A percentile compares a stretch with the other conserved stretches of the same genome.
Evolutionary conservation across 306 rosid genomes (phyloP).

Genomic region (Cicer judaicum): DNA sequence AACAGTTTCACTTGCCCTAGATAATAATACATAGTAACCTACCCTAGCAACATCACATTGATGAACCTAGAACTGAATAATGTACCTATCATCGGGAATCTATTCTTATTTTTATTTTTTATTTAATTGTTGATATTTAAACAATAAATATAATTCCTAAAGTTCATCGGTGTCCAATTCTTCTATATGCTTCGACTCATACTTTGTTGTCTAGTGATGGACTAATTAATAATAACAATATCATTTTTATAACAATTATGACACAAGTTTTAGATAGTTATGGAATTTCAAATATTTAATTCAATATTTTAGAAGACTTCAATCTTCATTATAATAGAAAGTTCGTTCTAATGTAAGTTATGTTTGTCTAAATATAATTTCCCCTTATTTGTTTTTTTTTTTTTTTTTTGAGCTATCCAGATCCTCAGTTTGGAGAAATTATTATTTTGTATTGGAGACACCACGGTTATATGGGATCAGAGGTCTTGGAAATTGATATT

Average conservation of each 20-base stretch:
- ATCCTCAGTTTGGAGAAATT: background rate
- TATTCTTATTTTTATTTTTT: background rate
- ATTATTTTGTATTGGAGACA: background rate
- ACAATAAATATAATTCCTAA: background rate
- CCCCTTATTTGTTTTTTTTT: background rate
- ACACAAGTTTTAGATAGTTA: background rate
- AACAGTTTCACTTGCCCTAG: background rate
- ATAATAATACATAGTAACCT: background rate
- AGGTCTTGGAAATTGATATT: background rate
- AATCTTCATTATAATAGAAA: constrained; percentile 18
- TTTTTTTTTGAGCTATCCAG: constrained; percentile 1
- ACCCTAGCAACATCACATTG: constrained; percentile 1
- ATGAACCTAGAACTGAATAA: background rate
- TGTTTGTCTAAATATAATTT: background rate
- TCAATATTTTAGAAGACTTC: background rate
- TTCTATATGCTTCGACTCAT: background rate
- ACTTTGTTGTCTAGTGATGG: background rate
- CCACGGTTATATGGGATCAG: background rate
- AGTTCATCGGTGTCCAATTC: background rate
- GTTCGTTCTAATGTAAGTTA: background rate
- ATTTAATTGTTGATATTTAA: constrained; percentile 1
- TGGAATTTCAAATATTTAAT: background rate
- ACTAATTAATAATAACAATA: background rate
- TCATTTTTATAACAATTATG: background rate
- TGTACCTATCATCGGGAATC: background rate